A percentile compares a stretch with the other conserved stretches of the same genome.
These are phyloP conservation scores for Dactylorhiza incarnata DNA, from an alignment of 106 monocot genomes.

Conservation along the genomic window DNA sequence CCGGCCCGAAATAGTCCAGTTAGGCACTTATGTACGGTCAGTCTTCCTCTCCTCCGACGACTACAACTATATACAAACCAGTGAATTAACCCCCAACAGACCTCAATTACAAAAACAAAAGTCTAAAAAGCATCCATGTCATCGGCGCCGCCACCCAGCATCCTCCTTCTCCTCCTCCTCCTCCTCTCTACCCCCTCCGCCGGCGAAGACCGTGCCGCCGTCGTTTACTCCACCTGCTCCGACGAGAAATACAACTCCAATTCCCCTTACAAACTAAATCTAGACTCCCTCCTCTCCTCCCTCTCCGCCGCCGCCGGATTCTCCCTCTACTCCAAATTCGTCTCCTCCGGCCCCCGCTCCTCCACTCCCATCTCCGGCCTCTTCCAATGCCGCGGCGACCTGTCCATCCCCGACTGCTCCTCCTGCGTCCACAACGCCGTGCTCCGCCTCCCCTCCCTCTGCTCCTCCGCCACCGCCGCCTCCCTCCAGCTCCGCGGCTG, in stretches of 20 bases:
- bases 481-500: constrained; percentile 73
- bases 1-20: too few species aligned
- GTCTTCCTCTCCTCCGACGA: too few species aligned
- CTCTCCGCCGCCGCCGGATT: constrained; percentile 45
- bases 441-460: constrained; percentile 43
- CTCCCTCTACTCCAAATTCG: constrained; percentile 60
- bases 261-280: constrained; percentile 47
- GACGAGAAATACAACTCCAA: constrained; percentile 32
- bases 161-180: background rate
- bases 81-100: too few species aligned
- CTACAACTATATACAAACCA: too few species aligned
- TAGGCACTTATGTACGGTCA: too few species aligned
- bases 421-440: constrained; percentile 58
- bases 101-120: background rate
- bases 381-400: constrained; percentile 86
- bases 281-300: constrained; percentile 69
- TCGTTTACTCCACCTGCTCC: constrained; percentile 84
- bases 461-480: constrained; percentile 47
- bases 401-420: constrained; percentile 41
- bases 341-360: constrained; percentile 34
- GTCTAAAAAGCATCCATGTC: background rate
- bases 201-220: constrained; percentile 24
- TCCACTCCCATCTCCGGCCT: constrained; percentile 37
- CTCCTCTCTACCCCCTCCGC: background rate
- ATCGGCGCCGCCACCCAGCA: background rate